Percentiles rank a stretch among this genome's conserved stretches.
phyloP scores from a whole-genome alignment of 2,329 filamentous ascomycete genomes.

The Fusarium paranaense region DNA sequence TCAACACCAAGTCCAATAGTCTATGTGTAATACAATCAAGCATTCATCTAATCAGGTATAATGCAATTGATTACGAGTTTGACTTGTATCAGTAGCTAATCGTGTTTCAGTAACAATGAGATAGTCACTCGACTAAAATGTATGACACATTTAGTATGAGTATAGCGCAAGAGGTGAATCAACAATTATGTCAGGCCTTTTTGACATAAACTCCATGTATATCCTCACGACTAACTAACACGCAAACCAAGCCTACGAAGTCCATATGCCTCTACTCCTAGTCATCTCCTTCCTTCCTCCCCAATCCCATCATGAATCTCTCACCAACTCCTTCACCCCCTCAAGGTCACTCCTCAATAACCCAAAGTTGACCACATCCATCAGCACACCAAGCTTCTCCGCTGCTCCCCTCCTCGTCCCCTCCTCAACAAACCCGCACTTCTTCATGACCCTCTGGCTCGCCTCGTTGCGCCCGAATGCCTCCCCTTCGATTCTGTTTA shows the following conservation, averaged over 20 bases:
- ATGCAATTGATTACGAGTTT: background rate
- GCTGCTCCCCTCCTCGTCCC: conserved; percentile 55
- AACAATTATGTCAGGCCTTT: background rate
- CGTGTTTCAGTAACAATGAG: background rate
- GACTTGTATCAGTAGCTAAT: background rate
- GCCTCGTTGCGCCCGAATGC: conserved; percentile 54
- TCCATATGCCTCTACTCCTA: background rate
- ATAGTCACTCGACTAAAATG: background rate
- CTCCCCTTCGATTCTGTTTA: conserved; percentile 56
- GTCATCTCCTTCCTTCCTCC: background rate
- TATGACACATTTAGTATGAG: background rate
- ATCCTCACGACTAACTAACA: background rate
- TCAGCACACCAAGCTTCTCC: conserved; percentile 55
- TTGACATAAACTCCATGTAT: background rate
- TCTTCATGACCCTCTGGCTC: conserved; percentile 57
- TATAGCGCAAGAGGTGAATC: background rate
- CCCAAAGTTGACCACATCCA: conserved; percentile 54
- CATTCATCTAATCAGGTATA: background rate
- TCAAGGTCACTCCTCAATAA: conserved; percentile 53
- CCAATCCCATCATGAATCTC: background rate
- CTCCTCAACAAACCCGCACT: conserved; percentile 58
- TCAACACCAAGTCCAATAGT: background rate
- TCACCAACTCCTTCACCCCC: background rate
- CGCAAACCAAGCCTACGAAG: background rate
- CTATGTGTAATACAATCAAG: background rate